phyloP scores from a whole-genome alignment of 768 basidiomycete genomes.

The Jaapia argillacea region DNA sequence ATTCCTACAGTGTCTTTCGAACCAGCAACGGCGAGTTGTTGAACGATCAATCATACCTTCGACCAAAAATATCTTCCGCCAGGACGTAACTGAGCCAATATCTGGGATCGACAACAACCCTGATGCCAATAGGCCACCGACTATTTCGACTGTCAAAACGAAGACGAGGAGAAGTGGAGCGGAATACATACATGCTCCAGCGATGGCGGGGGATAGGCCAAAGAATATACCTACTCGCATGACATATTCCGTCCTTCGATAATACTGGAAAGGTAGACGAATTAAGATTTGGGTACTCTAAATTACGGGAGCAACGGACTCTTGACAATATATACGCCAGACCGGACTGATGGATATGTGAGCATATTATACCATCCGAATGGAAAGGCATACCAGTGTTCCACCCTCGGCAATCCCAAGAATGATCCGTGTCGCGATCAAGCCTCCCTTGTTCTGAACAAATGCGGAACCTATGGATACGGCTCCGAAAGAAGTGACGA shows the following conservation, averaged over 20 bases:
- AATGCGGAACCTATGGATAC: slow-evolving; percentile 30
- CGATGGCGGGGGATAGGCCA: slow-evolving; percentile 22
- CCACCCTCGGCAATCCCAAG: slow-evolving; percentile 33
- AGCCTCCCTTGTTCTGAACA: slow-evolving; percentile 21
- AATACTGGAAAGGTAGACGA: slow-evolving; percentile 17
- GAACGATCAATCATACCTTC: slow-evolving; percentile 23
- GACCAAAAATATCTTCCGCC: slow-evolving; percentile 33
- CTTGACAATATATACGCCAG: slow-evolving; percentile 28
- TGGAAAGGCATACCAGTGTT: slow-evolving; percentile 26
- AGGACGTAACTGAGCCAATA: slow-evolving; percentile 21
- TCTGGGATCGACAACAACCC: slow-evolving; percentile 21
- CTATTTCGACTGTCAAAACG: slow-evolving; percentile 8
- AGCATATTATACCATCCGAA: not conserved
- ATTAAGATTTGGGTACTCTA: not conserved
- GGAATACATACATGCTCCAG: slow-evolving; percentile 24
- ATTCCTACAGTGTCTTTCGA: slow-evolving; percentile 14
- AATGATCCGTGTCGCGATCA: slow-evolving; percentile 28
- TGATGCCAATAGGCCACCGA: slow-evolving; percentile 29
- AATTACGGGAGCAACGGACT: slow-evolving; percentile 15
- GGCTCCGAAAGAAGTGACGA: slow-evolving; percentile 27
- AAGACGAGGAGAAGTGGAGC: not conserved
- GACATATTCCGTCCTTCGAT: slow-evolving; percentile 24
- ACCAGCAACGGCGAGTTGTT: not conserved
- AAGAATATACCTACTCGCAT: slow-evolving; percentile 27
- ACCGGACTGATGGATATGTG: slow-evolving; percentile 20